Percentiles rank a stretch among this genome's conserved stretches.
These are phyloP conservation scores for Arachis stenosperma DNA, from an alignment of 306 rosid genomes.

Conservation along the genomic window DNA sequence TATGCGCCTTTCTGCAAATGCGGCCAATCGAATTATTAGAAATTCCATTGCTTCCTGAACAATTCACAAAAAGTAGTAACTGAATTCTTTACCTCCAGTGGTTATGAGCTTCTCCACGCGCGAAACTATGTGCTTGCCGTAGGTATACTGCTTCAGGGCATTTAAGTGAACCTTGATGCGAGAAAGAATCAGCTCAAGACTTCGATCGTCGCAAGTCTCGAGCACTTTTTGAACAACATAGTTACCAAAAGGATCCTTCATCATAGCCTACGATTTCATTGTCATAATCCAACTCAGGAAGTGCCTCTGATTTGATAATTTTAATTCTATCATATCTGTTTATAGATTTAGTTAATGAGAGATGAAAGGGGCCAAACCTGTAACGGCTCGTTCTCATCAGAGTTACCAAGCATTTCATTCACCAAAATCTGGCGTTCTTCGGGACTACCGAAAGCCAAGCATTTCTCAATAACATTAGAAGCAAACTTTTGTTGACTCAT, in stretches of 20 bases:
- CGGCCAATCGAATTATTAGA: slow-evolving; percentile 13
- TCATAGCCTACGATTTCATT: slow-evolving; percentile 77
- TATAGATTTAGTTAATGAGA: background rate
- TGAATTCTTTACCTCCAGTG: slow-evolving; percentile 73
- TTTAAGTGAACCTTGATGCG: slow-evolving; percentile 95
- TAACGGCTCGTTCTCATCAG: slow-evolving; percentile 96
- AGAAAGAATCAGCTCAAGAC: slow-evolving; percentile 86
- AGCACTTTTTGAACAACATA: slow-evolving; percentile 97
- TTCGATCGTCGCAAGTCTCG: slow-evolving; percentile 87
- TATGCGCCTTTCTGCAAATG: slow-evolving; percentile 88
- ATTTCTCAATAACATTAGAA: slow-evolving; percentile 96
- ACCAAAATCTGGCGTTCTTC: slow-evolving; percentile 87
- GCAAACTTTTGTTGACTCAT: slow-evolving; percentile 99
- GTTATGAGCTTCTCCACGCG: slow-evolving; percentile 96
- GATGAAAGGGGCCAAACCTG: slow-evolving; percentile 60
- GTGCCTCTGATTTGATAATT: background rate
- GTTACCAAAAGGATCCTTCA: slow-evolving; percentile 98
- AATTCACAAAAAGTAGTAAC: slow-evolving; percentile 7
- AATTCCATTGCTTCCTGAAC: slow-evolving; percentile 10
- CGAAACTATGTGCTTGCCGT: slow-evolving; percentile 92
- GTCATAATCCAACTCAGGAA: slow-evolving; percentile 31
- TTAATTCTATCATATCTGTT: no score
- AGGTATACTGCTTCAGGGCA: slow-evolving; percentile 86
- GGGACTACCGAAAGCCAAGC: slow-evolving; percentile 81
- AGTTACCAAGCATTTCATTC: slow-evolving; percentile 89